Percentiles rank a stretch among this genome's conserved stretches.
These are phyloP conservation scores for Mycena leptocephala DNA, from an alignment of 768 basidiomycete species.

Conservation along the genomic window DNA sequence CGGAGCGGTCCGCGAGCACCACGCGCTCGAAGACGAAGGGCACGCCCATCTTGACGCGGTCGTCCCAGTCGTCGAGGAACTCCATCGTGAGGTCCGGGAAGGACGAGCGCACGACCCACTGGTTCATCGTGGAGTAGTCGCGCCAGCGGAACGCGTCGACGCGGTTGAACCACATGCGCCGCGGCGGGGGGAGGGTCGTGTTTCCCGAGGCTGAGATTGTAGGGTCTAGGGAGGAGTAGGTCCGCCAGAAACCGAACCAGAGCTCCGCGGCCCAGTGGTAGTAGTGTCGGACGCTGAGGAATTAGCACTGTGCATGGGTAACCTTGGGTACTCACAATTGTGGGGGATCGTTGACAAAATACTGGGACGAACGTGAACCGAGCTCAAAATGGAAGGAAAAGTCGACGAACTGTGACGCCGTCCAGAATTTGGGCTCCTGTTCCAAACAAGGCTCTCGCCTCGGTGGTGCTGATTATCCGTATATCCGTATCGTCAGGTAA, in stretches of 20 bases:
- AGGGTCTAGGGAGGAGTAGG: slow-evolving; percentile 88
- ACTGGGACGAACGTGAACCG: slow-evolving; percentile 57
- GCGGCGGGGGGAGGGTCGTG: slow-evolving; percentile 82
- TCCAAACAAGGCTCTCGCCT: slow-evolving; percentile 82
- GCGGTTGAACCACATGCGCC: slow-evolving; percentile 84
- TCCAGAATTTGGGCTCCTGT: slow-evolving; percentile 78
- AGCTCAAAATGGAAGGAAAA: background rate
- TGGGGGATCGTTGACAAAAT: slow-evolving; percentile 88
- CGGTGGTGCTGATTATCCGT: slow-evolving; percentile 76
- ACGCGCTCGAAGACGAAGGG: slow-evolving; percentile 90
- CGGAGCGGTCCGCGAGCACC: slow-evolving; percentile 88
- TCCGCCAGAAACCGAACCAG: slow-evolving; percentile 93
- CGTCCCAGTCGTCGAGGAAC: slow-evolving; percentile 88
- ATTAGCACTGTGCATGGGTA: background rate
- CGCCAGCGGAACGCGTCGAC: slow-evolving; percentile 87
- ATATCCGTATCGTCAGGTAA: slow-evolving; percentile 87
- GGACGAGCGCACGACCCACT: slow-evolving; percentile 84
- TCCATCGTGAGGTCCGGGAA: slow-evolving; percentile 90
- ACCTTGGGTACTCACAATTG: slow-evolving; percentile 79
- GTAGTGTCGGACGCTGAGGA: slow-evolving; percentile 87
- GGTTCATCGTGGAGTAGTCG: slow-evolving; percentile 93
- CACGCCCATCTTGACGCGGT: slow-evolving; percentile 79
- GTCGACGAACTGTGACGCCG: slow-evolving; percentile 75
- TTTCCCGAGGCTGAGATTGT: slow-evolving; percentile 76
- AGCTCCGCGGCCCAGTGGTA: slow-evolving; percentile 96